Evolutionary conservation across 2,329 filamentous ascomycete genomes (phyloP).

Genomic region (Teratosphaeria gauchensis): DNA sequence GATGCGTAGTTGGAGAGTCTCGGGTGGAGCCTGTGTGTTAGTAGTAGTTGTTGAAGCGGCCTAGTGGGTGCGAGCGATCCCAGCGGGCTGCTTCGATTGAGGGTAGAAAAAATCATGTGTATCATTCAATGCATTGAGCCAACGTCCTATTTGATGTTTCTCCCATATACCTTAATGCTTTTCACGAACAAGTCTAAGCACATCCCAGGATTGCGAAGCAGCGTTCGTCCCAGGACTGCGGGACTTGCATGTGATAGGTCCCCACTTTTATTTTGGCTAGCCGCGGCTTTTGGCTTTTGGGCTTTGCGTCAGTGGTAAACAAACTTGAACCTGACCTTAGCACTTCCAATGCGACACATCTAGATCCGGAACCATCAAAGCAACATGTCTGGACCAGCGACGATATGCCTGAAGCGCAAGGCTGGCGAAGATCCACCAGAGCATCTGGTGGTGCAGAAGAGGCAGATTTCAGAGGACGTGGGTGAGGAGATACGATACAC

Average conservation of each 20-base stretch:
- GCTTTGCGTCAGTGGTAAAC: background rate
- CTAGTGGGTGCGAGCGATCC: constrained; percentile 2
- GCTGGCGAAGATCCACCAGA: constrained; percentile 18
- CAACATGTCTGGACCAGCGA: constrained; percentile 15
- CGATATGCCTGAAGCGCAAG: constrained; percentile 21
- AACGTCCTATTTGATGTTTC: too few relatives aligned
- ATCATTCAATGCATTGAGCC: background rate
- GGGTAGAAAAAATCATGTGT: background rate
- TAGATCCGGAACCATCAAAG: background rate
- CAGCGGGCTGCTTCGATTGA: background rate
- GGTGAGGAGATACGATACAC: constrained; percentile 8
- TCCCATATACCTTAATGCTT: too few relatives aligned
- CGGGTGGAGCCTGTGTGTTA: background rate
- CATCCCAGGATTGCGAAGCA: too few relatives aligned
- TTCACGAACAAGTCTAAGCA: too few relatives aligned
- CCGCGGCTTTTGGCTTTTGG: too few relatives aligned
- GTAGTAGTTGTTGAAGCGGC: background rate
- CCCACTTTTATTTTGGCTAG: background rate
- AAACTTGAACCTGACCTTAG: background rate
- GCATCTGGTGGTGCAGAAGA: constrained; percentile 19
- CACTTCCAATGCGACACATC: background rate
- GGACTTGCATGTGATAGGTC: background rate
- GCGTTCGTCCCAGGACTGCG: background rate
- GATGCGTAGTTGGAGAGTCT: background rate
- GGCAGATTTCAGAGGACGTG: constrained; percentile 4